Evolutionary conservation across 1,139 yeast genomes (phyloP).

Genomic region (Lodderomyces theae): DNA sequence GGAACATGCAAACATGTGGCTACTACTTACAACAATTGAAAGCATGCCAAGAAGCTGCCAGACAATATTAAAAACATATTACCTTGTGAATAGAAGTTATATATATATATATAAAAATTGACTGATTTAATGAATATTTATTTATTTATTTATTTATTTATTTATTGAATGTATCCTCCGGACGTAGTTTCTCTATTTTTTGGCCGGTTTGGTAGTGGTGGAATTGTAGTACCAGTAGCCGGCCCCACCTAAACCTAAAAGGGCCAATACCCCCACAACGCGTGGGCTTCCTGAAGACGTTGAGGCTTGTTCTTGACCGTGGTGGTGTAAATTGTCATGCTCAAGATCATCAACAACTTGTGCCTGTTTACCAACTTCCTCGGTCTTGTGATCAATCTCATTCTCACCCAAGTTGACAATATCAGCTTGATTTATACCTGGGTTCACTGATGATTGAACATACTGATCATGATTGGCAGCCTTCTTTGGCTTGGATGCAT

Average conservation of each 20-base stretch:
- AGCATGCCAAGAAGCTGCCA: slow-evolving; percentile 94
- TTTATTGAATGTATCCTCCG: not conserved
- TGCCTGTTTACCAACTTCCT: slow-evolving; percentile 25
- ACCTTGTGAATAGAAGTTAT: slow-evolving; percentile 11
- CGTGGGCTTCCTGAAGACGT: slow-evolving; percentile 2
- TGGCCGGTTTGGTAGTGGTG: slow-evolving; percentile 4
- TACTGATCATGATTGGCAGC: slow-evolving; percentile 44
- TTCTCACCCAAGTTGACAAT: slow-evolving; percentile 39
- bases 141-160: too few species aligned
- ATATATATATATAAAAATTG: slow-evolving; percentile 2
- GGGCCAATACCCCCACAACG: slow-evolving; percentile 16
- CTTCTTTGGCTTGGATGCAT: slow-evolving; percentile 21
- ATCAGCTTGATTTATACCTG: slow-evolving; percentile 37
- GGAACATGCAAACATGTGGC: slow-evolving; percentile 96
- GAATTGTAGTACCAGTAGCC: slow-evolving; percentile 18
- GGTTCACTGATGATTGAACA: slow-evolving; percentile 43
- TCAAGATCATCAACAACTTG: slow-evolving; percentile 42
- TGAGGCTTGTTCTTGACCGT: slow-evolving; percentile 5
- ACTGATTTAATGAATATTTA: slow-evolving; percentile 2
- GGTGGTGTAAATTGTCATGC: slow-evolving; percentile 29
- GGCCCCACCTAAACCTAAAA: slow-evolving; percentile 25
- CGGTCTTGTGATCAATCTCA: slow-evolving; percentile 38
- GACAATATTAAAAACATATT: slow-evolving; percentile 54
- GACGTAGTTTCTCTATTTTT: not conserved
- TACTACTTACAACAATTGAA: slow-evolving; percentile 94